Evolutionary conservation across 805 yeast genomes (phyloP).

Genomic region (Zygotorulaspora sp.): DNA sequence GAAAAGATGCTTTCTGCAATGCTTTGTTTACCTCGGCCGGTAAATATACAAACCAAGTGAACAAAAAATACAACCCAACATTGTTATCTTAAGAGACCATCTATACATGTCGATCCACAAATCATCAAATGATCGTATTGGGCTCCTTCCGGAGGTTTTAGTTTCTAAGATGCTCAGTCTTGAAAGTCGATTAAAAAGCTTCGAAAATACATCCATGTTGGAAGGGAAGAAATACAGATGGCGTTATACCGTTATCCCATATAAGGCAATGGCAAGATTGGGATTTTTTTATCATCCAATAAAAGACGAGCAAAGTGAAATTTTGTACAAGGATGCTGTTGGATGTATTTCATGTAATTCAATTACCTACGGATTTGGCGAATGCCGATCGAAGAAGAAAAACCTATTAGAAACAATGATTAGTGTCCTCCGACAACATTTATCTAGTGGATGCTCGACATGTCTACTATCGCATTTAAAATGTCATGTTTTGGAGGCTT

Average conservation of each 20-base stretch:
- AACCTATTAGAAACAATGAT: slow-evolving; percentile 23
- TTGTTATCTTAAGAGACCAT: too few relatives aligned
- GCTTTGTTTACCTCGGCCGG: too few relatives aligned
- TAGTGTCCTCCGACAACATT: slow-evolving; percentile 25
- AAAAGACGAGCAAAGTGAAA: slow-evolving; percentile 8
- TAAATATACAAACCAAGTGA: too few relatives aligned
- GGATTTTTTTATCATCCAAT: slow-evolving; percentile 31
- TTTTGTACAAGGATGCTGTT: slow-evolving; percentile 22
- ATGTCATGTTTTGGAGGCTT: slow-evolving; percentile 25
- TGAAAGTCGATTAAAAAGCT: slow-evolving; percentile 16
- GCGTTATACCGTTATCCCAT: slow-evolving; percentile 32
- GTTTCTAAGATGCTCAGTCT: slow-evolving; percentile 9
- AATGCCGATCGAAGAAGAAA: slow-evolving; percentile 26
- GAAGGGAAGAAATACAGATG: slow-evolving; percentile 27
- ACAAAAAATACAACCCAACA: too few relatives aligned
- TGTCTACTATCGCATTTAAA: slow-evolving; percentile 22
- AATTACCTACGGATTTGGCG: slow-evolving; percentile 19
- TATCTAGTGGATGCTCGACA: slow-evolving; percentile 7
- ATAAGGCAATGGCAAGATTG: slow-evolving; percentile 23
- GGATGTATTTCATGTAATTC: slow-evolving; percentile 25
- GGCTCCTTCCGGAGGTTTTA: neutral
- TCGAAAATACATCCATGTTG: slow-evolving; percentile 14
- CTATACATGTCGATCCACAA: neutral
- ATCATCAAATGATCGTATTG: neutral
- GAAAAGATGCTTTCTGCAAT: too few relatives aligned